Evolutionary conservation across 2,329 filamentous ascomycete genomes (phyloP), one percentile per base, ranked within the genome.

Genomic region (Pseudogymnoascus sp.): DNA sequence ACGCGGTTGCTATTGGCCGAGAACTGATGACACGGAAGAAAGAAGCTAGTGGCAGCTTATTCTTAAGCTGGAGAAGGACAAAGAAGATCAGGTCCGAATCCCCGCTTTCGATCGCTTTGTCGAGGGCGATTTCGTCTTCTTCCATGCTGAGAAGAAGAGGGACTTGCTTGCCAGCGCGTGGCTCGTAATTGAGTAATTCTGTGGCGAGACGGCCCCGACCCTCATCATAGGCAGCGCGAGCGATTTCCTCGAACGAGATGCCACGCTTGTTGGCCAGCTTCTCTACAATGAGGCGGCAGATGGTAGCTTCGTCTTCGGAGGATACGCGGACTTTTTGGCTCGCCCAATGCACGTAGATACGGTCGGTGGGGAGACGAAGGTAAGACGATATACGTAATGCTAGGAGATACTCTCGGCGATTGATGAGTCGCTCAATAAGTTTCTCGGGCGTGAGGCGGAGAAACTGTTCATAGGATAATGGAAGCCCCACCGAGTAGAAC

Each of bases 321-420:
- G 93, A 93, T 2, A 89, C 79, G 26, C 92, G 89, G 3, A 97
- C 93, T 74, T 97, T 99, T 72, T 95, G 88, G 16, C 89, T 93
- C 1, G 95, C 95, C 95, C 95, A 99, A 73, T 97, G 93, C 1
- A 96, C 91, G 71, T 97, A 96, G 65, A 99, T 96, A 62, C 87
- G 86, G 74, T 96, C 92, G 0, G 92, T 89, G 0, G 93, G 88
- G 3, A 99, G 81, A 65, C 88, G 89, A 2, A 99, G 80, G 73
- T 96, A 96, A 42, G 91, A 87, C 0, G 93, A 93, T 57, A 99
- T 86, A 59, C 91, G 89, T 18, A 99, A 83, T 0, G 95, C 93
- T 3, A 99, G 82, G 1, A 97, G 81, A 73, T 97, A 97, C 73
- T 97, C 91, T 70, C 92, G 89, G 10, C 95, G 87, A 71, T 91